Conservation (phyloP, 805 yeast species). For the Teunomyces aglyptinius region DNA sequence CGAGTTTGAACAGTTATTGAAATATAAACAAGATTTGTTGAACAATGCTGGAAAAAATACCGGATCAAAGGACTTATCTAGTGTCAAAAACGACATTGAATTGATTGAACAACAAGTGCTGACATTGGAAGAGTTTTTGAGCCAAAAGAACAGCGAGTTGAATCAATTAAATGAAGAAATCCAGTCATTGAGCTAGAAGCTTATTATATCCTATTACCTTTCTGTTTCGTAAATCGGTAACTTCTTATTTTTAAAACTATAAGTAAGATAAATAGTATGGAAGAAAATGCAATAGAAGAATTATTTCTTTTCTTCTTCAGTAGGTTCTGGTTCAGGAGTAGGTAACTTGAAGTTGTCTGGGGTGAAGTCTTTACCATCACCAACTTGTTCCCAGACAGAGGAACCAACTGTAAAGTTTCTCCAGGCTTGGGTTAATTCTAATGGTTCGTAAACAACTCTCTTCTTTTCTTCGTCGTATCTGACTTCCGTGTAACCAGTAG, state of each 20-base stretch:
- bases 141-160: constrained; percentile 60
- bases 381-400: constrained; percentile 89
- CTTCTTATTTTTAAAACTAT: background rate
- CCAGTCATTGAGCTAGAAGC: constrained; percentile 15
- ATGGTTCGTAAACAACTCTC: constrained; percentile 84
- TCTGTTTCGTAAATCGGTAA: background rate
- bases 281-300: constrained; percentile 8
- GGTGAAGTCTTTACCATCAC: constrained; percentile 77
- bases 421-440: constrained; percentile 90
- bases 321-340: constrained; percentile 73
- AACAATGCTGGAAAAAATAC: constrained; percentile 13
- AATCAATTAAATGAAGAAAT: constrained; percentile 45
- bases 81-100: constrained; percentile 60
- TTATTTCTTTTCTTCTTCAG: constrained; percentile 36
- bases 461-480: constrained; percentile 89
- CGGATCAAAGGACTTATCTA: constrained; percentile 41
- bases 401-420: constrained; percentile 87
- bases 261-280: constrained; percentile 4
- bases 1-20: constrained; percentile 80
- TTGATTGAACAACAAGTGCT: constrained; percentile 75
- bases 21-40: constrained; percentile 67
- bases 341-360: constrained; percentile 84
- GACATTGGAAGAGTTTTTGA: constrained; percentile 67
- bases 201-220: background rate
- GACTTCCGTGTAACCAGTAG: constrained; percentile 88